Evolutionary conservation across 2,329 filamentous ascomycete species (phyloP).

Genomic region (Raffaelea albimanens): DNA sequence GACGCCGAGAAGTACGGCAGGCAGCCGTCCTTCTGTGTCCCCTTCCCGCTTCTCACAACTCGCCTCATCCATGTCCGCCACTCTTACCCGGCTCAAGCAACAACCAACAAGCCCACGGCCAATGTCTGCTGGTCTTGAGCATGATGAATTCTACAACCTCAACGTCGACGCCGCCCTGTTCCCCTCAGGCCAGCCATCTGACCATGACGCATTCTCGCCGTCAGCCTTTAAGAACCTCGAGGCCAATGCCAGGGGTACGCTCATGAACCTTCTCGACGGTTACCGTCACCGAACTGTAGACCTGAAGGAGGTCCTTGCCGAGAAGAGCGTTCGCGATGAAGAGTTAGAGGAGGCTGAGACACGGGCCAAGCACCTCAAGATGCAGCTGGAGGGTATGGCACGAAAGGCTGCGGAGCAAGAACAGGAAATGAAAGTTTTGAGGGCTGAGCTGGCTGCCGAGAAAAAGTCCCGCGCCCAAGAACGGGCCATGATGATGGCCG

Average conservation of each 20-base stretch:
- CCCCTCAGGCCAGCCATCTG: constrained; percentile 30
- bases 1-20: constrained; percentile 2
- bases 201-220: constrained; percentile 45
- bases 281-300: constrained; percentile 44
- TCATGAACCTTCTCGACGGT: constrained; percentile 47
- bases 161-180: constrained; percentile 47
- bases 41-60: constrained; percentile 37
- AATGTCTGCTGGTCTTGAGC: constrained; percentile 12
- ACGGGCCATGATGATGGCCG: constrained; percentile 18
- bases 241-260: constrained; percentile 43
- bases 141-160: constrained; percentile 46
- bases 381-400: constrained; percentile 52
- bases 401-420: constrained; percentile 44
- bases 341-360: constrained; percentile 47
- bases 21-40: constrained; percentile 11
- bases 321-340: constrained; percentile 43
- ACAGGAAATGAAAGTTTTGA: constrained; percentile 31
- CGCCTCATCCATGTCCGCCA: constrained; percentile 33
- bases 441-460: constrained; percentile 39
- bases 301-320: constrained; percentile 40
- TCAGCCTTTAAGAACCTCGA: constrained; percentile 53
- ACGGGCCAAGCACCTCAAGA: constrained; percentile 42
- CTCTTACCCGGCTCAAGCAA: constrained; percentile 28
- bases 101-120: constrained; percentile 10
- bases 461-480: constrained; percentile 35